These are phyloP conservation scores for Sesbania bispinosa DNA, from an alignment of 306 rosid genomes.

Conservation along the genomic window DNA sequence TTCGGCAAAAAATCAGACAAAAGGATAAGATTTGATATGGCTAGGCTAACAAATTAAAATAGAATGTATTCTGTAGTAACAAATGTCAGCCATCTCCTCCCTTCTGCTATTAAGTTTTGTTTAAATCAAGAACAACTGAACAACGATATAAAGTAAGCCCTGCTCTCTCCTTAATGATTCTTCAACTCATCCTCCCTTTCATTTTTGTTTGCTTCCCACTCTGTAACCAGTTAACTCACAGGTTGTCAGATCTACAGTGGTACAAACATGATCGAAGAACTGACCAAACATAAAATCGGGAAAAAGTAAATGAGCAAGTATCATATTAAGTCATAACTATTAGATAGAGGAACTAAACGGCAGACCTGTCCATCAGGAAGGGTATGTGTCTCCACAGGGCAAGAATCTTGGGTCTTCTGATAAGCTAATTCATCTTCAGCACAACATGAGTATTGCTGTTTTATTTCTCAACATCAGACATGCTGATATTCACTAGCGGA, in stretches of 20 bases:
- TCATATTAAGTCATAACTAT: background rate
- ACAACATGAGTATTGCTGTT: slow-evolving; percentile 81
- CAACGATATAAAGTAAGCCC: slow-evolving; percentile 13
- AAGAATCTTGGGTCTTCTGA: slow-evolving; percentile 51
- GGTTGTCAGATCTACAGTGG: background rate
- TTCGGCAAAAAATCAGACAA: too few species aligned
- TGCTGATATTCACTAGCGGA: slow-evolving; percentile 62
- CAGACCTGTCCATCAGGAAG: slow-evolving; percentile 98
- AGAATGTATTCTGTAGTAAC: background rate
- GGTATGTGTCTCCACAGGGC: slow-evolving; percentile 71
- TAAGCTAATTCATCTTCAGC: slow-evolving; percentile 94
- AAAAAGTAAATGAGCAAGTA: slow-evolving; percentile 18
- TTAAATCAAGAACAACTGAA: slow-evolving; percentile 17
- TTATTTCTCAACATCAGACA: slow-evolving; percentile 85
- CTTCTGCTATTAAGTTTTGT: background rate
- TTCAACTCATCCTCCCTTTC: background rate
- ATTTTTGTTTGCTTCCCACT: background rate
- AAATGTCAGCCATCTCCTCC: slow-evolving; percentile 2
- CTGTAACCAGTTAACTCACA: background rate
- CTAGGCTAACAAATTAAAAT: slow-evolving; percentile 6
- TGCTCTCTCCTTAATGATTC: background rate
- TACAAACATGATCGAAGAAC: slow-evolving; percentile 17
- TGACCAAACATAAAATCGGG: background rate
- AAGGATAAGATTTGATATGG: background rate
- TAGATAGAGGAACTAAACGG: slow-evolving; percentile 23